Conservation (phyloP, 805 yeast genomes). For the Pichia paraexigua region DNA sequence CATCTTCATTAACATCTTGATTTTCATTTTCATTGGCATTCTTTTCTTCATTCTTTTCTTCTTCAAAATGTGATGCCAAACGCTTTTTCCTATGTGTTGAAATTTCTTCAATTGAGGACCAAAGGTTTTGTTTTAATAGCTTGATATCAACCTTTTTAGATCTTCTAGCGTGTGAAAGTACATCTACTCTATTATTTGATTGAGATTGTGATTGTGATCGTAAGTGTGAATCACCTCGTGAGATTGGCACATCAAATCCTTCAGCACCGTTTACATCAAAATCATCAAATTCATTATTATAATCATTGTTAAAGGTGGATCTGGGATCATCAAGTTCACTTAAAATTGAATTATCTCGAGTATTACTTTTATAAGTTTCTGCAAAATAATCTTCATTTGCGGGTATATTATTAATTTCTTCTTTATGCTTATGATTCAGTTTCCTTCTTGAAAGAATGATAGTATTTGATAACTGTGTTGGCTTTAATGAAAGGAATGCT, state of each 20-base stretch:
- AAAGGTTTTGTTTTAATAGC: conserved; percentile 38
- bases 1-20: too few relatives aligned
- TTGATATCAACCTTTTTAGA: conserved; percentile 43
- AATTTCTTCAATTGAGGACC: conserved; percentile 32
- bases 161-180: conserved; percentile 33
- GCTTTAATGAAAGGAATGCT: conserved; percentile 40
- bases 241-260: conserved; percentile 12
- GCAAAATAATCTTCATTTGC: conserved; percentile 49
- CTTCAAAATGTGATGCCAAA: conserved; percentile 25
- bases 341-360: neutral
- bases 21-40: too few relatives aligned
- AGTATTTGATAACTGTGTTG: conserved; percentile 27
- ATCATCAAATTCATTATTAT: conserved; percentile 29
- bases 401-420: conserved; percentile 27
- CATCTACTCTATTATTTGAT: neutral
- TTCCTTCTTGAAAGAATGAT: conserved; percentile 19
- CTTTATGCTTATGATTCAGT: conserved; percentile 8
- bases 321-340: neutral
- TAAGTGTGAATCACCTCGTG: neutral
- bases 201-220: neutral
- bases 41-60: neutral
- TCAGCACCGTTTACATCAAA: conserved; percentile 20
- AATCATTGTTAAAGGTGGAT: neutral
- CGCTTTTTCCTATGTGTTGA: conserved; percentile 21
- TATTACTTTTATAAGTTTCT: conserved; percentile 31